Percentiles rank a stretch among this genome's conserved stretches.
Evolutionary conservation across 2,329 filamentous ascomycete genomes (phyloP).

Genomic region (Xylaria sp.): DNA sequence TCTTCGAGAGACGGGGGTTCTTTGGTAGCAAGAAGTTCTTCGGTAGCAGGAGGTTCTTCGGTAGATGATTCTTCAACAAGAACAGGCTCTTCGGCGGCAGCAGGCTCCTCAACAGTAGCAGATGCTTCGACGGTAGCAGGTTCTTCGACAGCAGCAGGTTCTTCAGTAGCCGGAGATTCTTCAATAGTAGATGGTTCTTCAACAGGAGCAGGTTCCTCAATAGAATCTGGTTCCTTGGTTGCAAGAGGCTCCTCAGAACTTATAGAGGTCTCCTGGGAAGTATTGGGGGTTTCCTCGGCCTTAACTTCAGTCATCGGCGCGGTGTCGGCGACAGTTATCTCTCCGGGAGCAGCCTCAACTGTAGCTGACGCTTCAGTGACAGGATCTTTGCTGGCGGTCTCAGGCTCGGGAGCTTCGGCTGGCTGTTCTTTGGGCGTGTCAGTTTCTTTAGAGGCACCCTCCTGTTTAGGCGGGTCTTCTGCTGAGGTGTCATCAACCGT

Average conservation of each 20-base stretch:
- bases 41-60: no score
- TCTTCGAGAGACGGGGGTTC: background rate
- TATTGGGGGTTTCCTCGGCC: background rate
- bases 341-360: background rate
- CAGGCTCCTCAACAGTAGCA: background rate
- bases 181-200: background rate
- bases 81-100: background rate
- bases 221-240: conserved; percentile 1
- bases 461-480: conserved; percentile 12
- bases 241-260: conserved; percentile 3
- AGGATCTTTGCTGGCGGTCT: background rate
- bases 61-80: background rate
- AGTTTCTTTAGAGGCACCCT: conserved; percentile 2
- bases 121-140: background rate
- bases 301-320: background rate
- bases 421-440: conserved; percentile 11
- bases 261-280: conserved; percentile 24
- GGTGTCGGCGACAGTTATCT: conserved; percentile 21
- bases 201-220: background rate
- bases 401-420: background rate
- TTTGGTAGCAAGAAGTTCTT: background rate
- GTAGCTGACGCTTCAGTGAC: background rate
- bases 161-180: conserved; percentile 13
- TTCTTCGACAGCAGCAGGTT: conserved; percentile 2
- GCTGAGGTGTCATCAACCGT: background rate